Evolutionary conservation across 192 early-diverging fungal species (phyloP).

Genomic region (Dispira parvispora): DNA sequence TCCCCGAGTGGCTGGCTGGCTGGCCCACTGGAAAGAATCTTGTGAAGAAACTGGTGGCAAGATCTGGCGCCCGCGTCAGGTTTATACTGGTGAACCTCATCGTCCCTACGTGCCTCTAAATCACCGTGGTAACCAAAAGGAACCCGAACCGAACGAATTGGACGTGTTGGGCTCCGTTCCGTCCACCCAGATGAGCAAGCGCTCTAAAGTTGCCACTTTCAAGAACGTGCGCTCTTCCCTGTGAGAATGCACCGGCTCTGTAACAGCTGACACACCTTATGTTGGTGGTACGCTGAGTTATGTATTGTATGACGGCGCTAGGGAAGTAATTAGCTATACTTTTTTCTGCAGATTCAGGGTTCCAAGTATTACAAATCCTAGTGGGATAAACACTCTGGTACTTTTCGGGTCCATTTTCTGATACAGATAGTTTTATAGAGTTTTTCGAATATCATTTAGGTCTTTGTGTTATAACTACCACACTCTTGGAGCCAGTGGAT

Average conservation of each 20-base stretch:
- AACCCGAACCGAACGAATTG: background rate
- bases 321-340: too few relatives aligned
- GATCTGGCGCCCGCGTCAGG: conserved; percentile 48
- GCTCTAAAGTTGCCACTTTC: background rate
- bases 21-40: conserved; percentile 47
- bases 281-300: too few relatives aligned
- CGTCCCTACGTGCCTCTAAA: conserved; percentile 26
- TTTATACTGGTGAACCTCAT: conserved; percentile 31
- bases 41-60: conserved; percentile 32
- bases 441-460: too few relatives aligned
- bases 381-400: too few relatives aligned
- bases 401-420: too few relatives aligned
- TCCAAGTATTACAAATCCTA: too few relatives aligned
- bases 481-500: too few relatives aligned
- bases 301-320: too few relatives aligned
- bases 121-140: background rate
- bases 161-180: background rate
- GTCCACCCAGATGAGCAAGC: background rate
- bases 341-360: too few relatives aligned
- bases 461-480: too few relatives aligned
- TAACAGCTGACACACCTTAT: too few relatives aligned
- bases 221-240: background rate
- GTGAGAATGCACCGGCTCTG: background rate
- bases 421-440: too few relatives aligned
- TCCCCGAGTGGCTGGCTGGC: conserved; percentile 35